Conservation (phyloP, 192 early-diverging fungal genomes). For the Podochytrium sp. region DNA sequence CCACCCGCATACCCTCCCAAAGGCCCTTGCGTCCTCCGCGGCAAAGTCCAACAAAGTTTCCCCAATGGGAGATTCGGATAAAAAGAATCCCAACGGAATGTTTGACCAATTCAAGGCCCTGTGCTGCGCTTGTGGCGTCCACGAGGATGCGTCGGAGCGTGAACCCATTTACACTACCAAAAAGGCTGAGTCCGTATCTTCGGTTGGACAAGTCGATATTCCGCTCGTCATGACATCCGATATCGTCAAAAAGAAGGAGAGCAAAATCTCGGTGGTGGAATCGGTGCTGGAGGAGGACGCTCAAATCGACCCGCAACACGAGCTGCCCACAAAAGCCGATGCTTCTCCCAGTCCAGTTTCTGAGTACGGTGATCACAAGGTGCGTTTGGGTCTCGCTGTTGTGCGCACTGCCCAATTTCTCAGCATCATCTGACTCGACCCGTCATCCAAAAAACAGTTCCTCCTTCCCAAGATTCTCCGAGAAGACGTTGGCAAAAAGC, state of each 20-base stretch:
- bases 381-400: neutral
- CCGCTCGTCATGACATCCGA: neutral
- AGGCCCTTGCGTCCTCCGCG: neutral
- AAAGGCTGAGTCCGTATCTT: neutral
- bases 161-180: neutral
- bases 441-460: neutral
- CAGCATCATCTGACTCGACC: neutral
- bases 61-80: neutral
- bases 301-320: neutral
- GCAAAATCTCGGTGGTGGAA: neutral
- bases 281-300: neutral
- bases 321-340: neutral
- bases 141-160: neutral
- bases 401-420: neutral
- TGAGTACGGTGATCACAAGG: neutral
- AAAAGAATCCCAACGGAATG: neutral
- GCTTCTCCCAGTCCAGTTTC: neutral
- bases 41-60: neutral
- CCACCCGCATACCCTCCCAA: conserved; percentile 8
- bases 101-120: neutral
- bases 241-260: neutral
- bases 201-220: neutral
- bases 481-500: conserved; percentile 73
- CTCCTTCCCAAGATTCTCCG: conserved; percentile 71
- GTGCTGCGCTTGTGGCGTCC: neutral